Conservation (phyloP, 2,329 filamentous ascomycete species). For the Colletotrichum sp. region DNA sequence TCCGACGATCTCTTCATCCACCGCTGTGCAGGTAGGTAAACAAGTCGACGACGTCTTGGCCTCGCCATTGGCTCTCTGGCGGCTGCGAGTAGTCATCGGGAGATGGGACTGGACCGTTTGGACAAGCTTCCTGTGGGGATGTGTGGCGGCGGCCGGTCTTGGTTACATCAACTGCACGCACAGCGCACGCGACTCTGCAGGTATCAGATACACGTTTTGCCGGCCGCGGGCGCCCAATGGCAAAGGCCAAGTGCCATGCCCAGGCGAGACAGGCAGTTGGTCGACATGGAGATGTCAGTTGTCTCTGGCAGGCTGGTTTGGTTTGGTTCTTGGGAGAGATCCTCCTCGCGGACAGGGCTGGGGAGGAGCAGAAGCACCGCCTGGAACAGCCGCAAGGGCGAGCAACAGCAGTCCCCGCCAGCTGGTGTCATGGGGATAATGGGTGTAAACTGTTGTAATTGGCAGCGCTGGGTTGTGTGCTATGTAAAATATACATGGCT, state of each 20-base stretch:
- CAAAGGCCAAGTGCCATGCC: not conserved
- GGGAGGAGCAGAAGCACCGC: not conserved
- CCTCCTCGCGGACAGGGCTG: not conserved
- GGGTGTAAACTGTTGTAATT: not conserved
- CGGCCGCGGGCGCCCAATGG: not conserved
- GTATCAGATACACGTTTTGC: constrained; percentile 5
- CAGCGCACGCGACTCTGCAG: not conserved
- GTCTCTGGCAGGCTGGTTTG: not conserved
- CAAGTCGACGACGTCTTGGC: not conserved
- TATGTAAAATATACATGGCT: not conserved
- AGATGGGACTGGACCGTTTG: constrained; percentile 17
- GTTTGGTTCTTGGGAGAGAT: not conserved
- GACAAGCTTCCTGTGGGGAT: constrained; percentile 19
- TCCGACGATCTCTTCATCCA: constrained; percentile 17
- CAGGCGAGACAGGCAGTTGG: not conserved
- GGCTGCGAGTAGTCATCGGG: constrained; percentile 14
- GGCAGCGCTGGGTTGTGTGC: not conserved
- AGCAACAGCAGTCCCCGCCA: not conserved
- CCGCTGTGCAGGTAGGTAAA: constrained; percentile 14
- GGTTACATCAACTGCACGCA: constrained; percentile 5
- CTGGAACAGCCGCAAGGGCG: not conserved
- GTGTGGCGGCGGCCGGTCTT: not conserved
- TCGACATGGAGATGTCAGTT: not conserved
- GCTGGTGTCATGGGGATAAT: not conserved
- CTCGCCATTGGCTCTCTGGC: constrained; percentile 8